Base-by-base conservation (phyloP, 306 rosid genomes). In the Medicago arabica region DNA sequence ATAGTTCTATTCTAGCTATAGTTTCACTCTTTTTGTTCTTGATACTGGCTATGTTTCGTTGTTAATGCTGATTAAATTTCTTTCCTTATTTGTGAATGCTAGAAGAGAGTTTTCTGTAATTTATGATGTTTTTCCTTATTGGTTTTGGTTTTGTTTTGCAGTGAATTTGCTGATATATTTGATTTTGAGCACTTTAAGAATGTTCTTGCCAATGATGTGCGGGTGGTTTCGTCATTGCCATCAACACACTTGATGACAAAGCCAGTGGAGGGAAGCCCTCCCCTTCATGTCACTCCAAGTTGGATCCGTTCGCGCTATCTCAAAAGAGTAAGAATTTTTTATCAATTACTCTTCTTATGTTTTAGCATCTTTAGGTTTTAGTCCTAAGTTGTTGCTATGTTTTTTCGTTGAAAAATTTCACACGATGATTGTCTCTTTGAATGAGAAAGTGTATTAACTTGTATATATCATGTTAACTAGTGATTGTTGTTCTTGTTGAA, bases 81-180 rank as follows among this genome's bases (percentile, higher is more conserved):
- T 75, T 78, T 57, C 7, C 69, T 46, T 38, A 8, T 75, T 9
- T 75, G 67, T 7, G 8, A 46, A 43, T 12, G 53, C 17, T 6
- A 41, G 54, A 67, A 67, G 53, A 66, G 53, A 43, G 5, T 17
- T 12, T 18, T 67, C 3, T 43, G 16, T 67, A 11, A 12, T 67
- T 43, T 19, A 12, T 43, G 2, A 25, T 67, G 9, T 21, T 3
- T 67, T 68, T 46, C 21, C 79, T 85, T 55, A 66, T 49, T 69
- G 31, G 78, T 19, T 17, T 72, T 59, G 75, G 81, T 23, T 63
- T 67, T 84, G 84, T 71, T 44, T 39, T 86, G 89, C 90, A 95
- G 98, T 86, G 98, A 95, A 72, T 95, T 95, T 72, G 89, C 92
- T 69, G 98, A 95, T 81, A 90, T 95, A 84, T 95, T 95, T 83